Evolutionary conservation across 208 protist species (phyloP), one percentile per base, ranked within the genome.

Genomic region (Leishmania turanica): DNA sequence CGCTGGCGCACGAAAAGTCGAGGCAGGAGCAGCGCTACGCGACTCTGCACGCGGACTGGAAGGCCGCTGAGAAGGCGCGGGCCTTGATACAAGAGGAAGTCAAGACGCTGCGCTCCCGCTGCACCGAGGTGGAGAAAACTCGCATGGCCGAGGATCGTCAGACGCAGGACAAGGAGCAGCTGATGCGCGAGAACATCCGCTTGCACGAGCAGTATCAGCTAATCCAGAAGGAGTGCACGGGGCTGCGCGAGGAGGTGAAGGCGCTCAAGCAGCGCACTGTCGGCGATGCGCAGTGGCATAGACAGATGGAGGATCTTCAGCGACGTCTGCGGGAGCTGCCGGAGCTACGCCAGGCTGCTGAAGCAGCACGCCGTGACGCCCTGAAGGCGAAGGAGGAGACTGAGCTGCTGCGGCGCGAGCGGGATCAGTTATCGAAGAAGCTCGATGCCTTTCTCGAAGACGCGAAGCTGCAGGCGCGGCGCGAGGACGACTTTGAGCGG

Each of bases 261-360:
- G 66, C 75, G 34, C 72, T 92, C n/a, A 69, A 78, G 42, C 62
- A 71, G 51, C 84, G 85, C 60, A 21, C 80, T 17, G 76, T 87
- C 40, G 86, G 68, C 53, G 74, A 64, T 24, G 85, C 86, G 45
- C 84, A 88, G 72, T 78, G 93, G 58, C 62, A 69, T 45, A 74
- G 60, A 60, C 87, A 97, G 82, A 78, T 97, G 56, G 85, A 91
- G n/a, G 91, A 97, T 69, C 74, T 94, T 62, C 93, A 92, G 87
- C 82, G 78, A 37, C 88, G 90, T 27, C 84, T 95, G 81, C 80
- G 81, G 27, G 88, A 92, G 81, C 75, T 97, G 74, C 91, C 93
- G 42, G 77, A 86, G 77, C 83, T 97, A 42, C 90, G 90, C 37
- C 79, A 90, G 56, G 88, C 89, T 49, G 91, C 90, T 34, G 89